Evolutionary conservation across 1,139 yeast genomes (phyloP), one percentile per base, ranked within the genome.

Genomic region (Yamadazyma membranifaciens): DNA sequence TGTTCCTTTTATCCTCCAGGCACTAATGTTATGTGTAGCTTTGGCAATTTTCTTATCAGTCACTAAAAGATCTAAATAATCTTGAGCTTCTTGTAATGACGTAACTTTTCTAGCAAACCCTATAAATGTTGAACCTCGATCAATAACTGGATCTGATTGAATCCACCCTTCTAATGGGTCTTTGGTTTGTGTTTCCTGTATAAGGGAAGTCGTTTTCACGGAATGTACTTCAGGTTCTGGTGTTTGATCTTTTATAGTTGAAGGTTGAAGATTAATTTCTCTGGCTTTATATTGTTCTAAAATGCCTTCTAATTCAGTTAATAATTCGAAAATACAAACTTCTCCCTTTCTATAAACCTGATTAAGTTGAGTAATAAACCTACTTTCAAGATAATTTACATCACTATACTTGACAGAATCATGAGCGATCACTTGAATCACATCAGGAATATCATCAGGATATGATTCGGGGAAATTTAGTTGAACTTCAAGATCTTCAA

Each of bases 111-210:
- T 68, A 0, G 91, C 88, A 57, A 81, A 83, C 0, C 86, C 98
- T 38, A 89, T 75, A 51, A 92, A 92, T 1, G 88, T 83, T 0
- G 97, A 88, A 16, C 87, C 89, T 42, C 98, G 67, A 59, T 92
- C 98, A 1, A 73, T 63, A 2, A 91, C 73, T 0, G 95, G 85
- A 1, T 86, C 94, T 1, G 95, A 83, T 11, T 73, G 72, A 0
- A 64, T 55, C 98, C 98, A 92, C 1, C 83, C 86, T 32, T 67
- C 74, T 9, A 83, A 61, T 0, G 79, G 78, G 48, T 83, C 75
- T 0, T 44, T 38, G 25, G 37, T 36, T 14, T 22, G 33, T 24
- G 15, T 14, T 15, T 24, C 25, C 15, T n/a, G 12, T 9, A 14
- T 7, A 13, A 16, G 29, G 6, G 5, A 37, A 6, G 17, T 15